These are phyloP conservation scores for Ustilago crameri DNA, from an alignment of 1,284 basidiomycete species.

Conservation along the genomic window DNA sequence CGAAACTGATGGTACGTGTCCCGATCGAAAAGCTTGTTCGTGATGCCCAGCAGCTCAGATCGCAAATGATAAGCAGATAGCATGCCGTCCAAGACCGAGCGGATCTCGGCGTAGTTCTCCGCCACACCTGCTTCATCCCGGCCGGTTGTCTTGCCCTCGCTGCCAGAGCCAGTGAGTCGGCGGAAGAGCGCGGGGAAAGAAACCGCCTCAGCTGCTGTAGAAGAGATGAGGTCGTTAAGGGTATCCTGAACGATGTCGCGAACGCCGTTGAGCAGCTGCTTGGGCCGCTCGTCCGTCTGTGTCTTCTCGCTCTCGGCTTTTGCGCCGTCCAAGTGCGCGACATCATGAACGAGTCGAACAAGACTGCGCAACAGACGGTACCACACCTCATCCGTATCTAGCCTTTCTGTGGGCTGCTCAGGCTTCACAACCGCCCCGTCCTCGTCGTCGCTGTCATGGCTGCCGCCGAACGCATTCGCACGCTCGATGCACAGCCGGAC, in stretches of 20 bases:
- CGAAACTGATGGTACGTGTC: slow-evolving; percentile 83
- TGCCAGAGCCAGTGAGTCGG: slow-evolving; percentile 73
- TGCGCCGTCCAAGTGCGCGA: slow-evolving; percentile 18
- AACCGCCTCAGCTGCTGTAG: slow-evolving; percentile 81
- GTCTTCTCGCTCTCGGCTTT: not conserved
- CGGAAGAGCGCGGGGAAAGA: slow-evolving; percentile 93
- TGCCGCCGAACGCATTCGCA: slow-evolving; percentile 33
- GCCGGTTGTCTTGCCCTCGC: slow-evolving; percentile 67
- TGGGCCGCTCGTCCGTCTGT: not conserved
- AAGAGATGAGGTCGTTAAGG: slow-evolving; percentile 83
- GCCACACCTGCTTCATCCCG: slow-evolving; percentile 10
- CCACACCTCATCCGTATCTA: slow-evolving; percentile 86
- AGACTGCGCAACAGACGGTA: slow-evolving; percentile 84
- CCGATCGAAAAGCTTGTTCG: slow-evolving; percentile 82
- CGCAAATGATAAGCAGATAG: slow-evolving; percentile 91
- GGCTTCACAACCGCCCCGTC: not conserved
- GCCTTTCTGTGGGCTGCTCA: not conserved
- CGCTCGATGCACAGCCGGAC: slow-evolving; percentile 47
- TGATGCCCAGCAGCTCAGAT: slow-evolving; percentile 87
- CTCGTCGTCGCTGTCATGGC: slow-evolving; percentile 44
- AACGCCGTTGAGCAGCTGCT: slow-evolving; percentile 26
- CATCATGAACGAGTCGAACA: slow-evolving; percentile 78
- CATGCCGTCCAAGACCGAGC: slow-evolving; percentile 90
- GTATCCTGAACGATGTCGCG: slow-evolving; percentile 83
- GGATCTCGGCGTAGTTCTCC: slow-evolving; percentile 83